A percentile compares a stretch with the other conserved stretches of the same genome.
phyloP scores from a whole-genome alignment of 106 monocot species.

The Dendrobium officinale region DNA sequence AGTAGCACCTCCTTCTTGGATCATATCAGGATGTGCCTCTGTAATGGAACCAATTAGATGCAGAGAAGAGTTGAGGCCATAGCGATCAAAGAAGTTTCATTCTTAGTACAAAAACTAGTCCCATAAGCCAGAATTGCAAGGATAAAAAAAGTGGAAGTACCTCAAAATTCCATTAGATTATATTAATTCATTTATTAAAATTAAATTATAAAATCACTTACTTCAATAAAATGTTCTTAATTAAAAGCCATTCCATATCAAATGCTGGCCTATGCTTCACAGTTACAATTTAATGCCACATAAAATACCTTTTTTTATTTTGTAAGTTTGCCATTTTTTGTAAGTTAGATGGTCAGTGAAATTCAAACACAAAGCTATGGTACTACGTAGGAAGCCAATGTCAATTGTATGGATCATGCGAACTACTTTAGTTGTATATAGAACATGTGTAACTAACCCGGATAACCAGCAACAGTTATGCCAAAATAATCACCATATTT shows the following conservation, averaged over 20 bases:
- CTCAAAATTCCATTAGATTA: not conserved
- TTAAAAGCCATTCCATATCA: not conserved
- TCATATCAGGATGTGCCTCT: conserved; percentile 94
- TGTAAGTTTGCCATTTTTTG: not conserved
- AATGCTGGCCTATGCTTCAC: not conserved
- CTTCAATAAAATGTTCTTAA: not conserved
- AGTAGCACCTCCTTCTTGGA: conserved; percentile 51
- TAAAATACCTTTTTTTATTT: not conserved
- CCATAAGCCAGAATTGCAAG: not conserved
- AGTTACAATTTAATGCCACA: not conserved
- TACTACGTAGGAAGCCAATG: not conserved
- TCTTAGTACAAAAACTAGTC: not conserved
- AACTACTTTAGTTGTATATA: not conserved
- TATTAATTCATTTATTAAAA: not conserved
- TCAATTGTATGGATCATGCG: not conserved
- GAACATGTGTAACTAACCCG: conserved; percentile 32
- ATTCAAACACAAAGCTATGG: not conserved
- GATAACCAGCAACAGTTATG: conserved; percentile 91
- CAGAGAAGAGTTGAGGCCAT: not conserved
- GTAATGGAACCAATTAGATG: conserved; percentile 1
- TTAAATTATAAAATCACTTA: not conserved
- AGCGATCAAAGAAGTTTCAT: not conserved
- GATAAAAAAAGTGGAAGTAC: not conserved
- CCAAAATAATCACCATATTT: conserved; percentile 93
- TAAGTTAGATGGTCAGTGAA: not conserved